A percentile compares a stretch with the other conserved stretches of the same genome.
These are phyloP conservation scores for Filobasidium floriforme DNA, from an alignment of 768 basidiomycete genomes.

Conservation along the genomic window DNA sequence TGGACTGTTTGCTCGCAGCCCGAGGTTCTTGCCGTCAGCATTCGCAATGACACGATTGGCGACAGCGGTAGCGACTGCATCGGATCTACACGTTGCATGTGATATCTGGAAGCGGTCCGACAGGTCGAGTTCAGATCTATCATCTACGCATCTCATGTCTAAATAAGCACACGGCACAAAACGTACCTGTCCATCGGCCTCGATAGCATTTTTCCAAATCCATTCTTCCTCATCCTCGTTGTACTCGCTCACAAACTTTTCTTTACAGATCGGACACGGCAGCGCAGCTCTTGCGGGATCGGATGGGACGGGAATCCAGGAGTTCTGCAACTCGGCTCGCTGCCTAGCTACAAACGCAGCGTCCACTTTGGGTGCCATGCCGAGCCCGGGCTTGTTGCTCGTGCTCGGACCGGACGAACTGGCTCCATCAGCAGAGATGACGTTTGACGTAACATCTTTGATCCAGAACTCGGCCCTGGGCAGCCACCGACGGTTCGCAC, in stretches of 20 bases:
- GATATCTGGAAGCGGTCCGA: slow-evolving; percentile 56
- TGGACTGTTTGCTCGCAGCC: slow-evolving; percentile 12
- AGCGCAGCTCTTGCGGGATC: slow-evolving; percentile 74
- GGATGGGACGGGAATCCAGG: slow-evolving; percentile 70
- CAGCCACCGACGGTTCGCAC: slow-evolving; percentile 86
- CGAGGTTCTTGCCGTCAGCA: neutral
- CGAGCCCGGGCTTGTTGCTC: neutral
- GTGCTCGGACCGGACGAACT: neutral
- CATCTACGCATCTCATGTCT: neutral
- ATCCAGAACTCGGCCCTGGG: slow-evolving; percentile 85
- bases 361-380: slow-evolving; percentile 37
- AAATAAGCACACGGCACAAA: neutral
- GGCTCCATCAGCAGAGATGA: neutral
- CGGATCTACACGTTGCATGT: slow-evolving; percentile 89
- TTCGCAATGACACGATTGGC: slow-evolving; percentile 13
- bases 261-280: slow-evolving; percentile 93
- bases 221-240: slow-evolving; percentile 94
- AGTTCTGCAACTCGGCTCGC: slow-evolving; percentile 60
- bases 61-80: slow-evolving; percentile 44
- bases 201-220: slow-evolving; percentile 90
- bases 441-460: slow-evolving; percentile 50
- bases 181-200: slow-evolving; percentile 6
- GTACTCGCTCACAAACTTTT: slow-evolving; percentile 80
- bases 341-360: slow-evolving; percentile 58
- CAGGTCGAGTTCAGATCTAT: neutral